Evolutionary conservation across 176 grass and related monocot species (phyloP).

Genomic region (Eleusine coracana): DNA sequence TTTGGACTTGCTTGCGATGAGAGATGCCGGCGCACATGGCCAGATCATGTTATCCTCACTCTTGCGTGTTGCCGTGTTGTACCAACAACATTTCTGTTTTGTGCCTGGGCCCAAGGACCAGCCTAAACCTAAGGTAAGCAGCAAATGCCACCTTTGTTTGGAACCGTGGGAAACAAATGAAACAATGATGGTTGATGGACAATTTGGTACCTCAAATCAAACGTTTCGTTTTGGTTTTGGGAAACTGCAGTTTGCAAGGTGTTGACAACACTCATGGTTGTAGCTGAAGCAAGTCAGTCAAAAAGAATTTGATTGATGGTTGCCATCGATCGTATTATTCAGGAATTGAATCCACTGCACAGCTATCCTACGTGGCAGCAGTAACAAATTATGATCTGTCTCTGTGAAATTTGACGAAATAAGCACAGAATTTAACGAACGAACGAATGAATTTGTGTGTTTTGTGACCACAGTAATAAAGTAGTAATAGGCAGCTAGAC

Average conservation of each 20-base stretch:
- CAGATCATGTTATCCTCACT: neutral
- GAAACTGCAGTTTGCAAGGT: neutral
- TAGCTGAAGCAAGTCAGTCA: neutral
- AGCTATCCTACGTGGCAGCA: neutral
- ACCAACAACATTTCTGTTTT: no score
- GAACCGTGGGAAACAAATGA: no score
- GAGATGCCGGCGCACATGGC: constrained; percentile 42
- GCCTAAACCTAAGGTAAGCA: no score
- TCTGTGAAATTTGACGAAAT: neutral
- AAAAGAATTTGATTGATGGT: neutral
- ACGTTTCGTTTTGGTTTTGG: no score
- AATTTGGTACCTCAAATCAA: no score
- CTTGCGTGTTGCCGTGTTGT: no score
- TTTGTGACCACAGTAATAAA: neutral
- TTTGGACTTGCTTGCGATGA: constrained; percentile 20
- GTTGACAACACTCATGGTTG: neutral
- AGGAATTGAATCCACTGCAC: neutral
- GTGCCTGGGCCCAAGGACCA: no score
- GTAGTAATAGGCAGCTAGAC: neutral
- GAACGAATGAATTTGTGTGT: neutral
- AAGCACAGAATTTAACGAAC: neutral
- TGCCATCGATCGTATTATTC: neutral
- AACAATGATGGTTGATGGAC: no score
- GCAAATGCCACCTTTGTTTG: no score
- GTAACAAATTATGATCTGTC: no score